These are phyloP conservation scores for Phytophthora crassamura DNA, from an alignment of 352 stramenopile genomes.

Conservation along the genomic window DNA sequence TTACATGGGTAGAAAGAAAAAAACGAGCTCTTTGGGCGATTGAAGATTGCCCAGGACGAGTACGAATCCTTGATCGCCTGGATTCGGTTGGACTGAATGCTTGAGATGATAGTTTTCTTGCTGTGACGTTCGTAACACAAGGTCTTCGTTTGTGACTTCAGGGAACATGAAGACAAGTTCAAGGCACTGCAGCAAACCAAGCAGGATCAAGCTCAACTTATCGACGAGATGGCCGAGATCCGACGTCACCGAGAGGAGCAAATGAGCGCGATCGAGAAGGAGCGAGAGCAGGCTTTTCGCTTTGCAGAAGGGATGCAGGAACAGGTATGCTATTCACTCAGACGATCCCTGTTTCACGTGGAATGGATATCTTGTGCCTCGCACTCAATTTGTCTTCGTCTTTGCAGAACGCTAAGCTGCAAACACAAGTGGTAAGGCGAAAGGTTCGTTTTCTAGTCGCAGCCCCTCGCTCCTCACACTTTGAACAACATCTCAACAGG, in stretches of 20 bases:
- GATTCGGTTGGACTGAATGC: constrained; percentile 29
- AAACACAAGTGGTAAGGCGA: constrained; percentile 29
- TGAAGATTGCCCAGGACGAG: constrained; percentile 42
- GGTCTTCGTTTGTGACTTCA: constrained; percentile 7
- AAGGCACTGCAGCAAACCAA: constrained; percentile 37
- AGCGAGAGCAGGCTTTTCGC: constrained; percentile 33
- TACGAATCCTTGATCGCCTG: constrained; percentile 42
- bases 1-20: constrained; percentile 16
- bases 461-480: too few relatives aligned
- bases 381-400: not conserved
- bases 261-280: constrained; percentile 15
- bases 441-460: too few relatives aligned
- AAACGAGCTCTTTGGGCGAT: constrained; percentile 35
- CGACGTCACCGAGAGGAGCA: constrained; percentile 37
- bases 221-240: constrained; percentile 42
- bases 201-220: constrained; percentile 46
- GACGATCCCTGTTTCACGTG: too few relatives aligned
- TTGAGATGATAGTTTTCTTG: not conserved
- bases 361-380: not conserved
- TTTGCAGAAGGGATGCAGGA: constrained; percentile 36
- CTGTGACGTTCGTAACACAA: not conserved
- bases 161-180: constrained; percentile 55
- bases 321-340: constrained; percentile 23
- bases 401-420: constrained; percentile 39
- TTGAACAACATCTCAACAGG: constrained; percentile 19